Conservation (phyloP, 768 basidiomycete species). For the Cytidiella melzeri region DNA sequence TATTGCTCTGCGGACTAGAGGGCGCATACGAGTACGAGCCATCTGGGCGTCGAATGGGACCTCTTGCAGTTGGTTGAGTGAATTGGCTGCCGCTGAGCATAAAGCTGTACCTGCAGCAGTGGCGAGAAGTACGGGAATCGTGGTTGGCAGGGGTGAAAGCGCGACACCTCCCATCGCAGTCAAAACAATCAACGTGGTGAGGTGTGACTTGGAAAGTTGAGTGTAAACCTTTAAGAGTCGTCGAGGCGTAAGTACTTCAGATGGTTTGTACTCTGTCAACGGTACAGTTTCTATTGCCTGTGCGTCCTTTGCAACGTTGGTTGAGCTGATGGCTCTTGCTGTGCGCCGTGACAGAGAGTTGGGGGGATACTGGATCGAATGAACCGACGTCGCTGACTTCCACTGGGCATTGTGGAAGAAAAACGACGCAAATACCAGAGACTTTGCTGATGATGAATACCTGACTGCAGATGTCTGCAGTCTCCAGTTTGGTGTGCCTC, state of each 20-base stretch:
- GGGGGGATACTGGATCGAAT: conserved; percentile 11
- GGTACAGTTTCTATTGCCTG: conserved; percentile 10
- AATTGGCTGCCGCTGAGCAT: conserved; percentile 89
- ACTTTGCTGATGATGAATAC: conserved; percentile 9
- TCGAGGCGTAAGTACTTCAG: conserved; percentile 37
- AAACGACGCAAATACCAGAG: conserved; percentile 43
- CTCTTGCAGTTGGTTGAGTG: conserved; percentile 93
- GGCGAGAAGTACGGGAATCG: conserved; percentile 77
- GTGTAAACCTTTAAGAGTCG: conserved; percentile 62
- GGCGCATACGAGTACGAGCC: conserved; percentile 81
- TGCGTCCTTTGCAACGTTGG: conserved; percentile 13
- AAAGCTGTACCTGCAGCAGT: conserved; percentile 87
- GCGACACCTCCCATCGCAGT: conserved; percentile 92
- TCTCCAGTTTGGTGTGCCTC: conserved; percentile 7
- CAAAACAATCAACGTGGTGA: conserved; percentile 79
- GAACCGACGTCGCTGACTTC: conserved; percentile 20
- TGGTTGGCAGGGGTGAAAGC: conserved; percentile 80
- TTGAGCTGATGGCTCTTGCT: conserved; percentile 11
- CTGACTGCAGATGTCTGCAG: conserved; percentile 13
- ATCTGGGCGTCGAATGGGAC: conserved; percentile 96
- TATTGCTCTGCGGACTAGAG: conserved; percentile 81
- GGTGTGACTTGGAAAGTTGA: conserved; percentile 79
- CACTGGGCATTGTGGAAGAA: conserved; percentile 62
- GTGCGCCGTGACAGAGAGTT: conserved; percentile 9
- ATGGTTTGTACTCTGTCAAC: conserved; percentile 17